Evolutionary conservation across 2,329 filamentous ascomycete species (phyloP).

Genomic region (Hymenoscyphus repandus): DNA sequence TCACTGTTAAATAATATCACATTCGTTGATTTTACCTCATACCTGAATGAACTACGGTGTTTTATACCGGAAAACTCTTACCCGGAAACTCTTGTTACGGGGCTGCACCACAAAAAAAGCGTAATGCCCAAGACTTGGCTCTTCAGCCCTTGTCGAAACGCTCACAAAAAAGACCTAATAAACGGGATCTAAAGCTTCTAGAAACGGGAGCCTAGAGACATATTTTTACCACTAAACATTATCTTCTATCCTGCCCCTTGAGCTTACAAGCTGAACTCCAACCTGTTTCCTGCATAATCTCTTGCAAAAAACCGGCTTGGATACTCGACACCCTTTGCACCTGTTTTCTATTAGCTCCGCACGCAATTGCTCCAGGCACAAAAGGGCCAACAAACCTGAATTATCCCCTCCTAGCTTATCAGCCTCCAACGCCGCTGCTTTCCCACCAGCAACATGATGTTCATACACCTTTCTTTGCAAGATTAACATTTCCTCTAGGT

Average conservation of each 20-base stretch:
- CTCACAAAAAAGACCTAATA: too few species aligned
- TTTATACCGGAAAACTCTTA: too few species aligned
- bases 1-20: too few species aligned
- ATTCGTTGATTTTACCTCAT: too few species aligned
- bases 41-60: too few species aligned
- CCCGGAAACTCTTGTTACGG: too few species aligned
- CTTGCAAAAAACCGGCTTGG: slow-evolving; percentile 57
- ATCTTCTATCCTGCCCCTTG: not conserved
- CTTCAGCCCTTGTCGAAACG: too few species aligned
- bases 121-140: too few species aligned
- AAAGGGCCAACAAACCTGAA: slow-evolving; percentile 30
- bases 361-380: not conserved
- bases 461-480: slow-evolving; percentile 46
- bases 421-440: slow-evolving; percentile 45
- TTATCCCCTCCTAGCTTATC: slow-evolving; percentile 48
- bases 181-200: too few species aligned
- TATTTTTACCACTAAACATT: not conserved
- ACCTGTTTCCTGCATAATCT: slow-evolving; percentile 49
- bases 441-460: slow-evolving; percentile 43
- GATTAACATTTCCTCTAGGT: slow-evolving; percentile 40
- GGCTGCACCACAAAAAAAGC: too few species aligned
- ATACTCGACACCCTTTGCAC: slow-evolving; percentile 52
- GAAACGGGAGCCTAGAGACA: too few species aligned
- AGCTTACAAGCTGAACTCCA: slow-evolving; percentile 46
- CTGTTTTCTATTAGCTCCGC: slow-evolving; percentile 26